Evolutionary conservation across 1,284 basidiomycete species (phyloP).

Genomic region (Phellopilus nigrolimitatus): DNA sequence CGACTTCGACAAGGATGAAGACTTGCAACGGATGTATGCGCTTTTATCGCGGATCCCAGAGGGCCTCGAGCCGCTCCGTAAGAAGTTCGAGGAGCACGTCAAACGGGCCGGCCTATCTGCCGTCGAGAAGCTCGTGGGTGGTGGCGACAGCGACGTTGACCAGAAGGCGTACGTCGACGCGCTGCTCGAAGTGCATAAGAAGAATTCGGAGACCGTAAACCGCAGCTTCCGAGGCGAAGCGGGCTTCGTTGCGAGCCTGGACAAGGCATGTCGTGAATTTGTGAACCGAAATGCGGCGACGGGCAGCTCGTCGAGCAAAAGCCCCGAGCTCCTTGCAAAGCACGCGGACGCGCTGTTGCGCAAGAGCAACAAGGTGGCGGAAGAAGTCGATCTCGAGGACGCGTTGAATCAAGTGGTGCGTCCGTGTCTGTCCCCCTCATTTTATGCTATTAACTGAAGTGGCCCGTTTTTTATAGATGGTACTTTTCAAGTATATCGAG

Average conservation of each 20-base stretch:
- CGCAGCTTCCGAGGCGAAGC: constrained; percentile 92
- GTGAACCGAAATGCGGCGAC: constrained; percentile 94
- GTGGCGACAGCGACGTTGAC: constrained; percentile 45
- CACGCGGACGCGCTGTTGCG: constrained; percentile 88
- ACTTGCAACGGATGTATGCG: constrained; percentile 93
- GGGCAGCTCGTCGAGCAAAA: constrained; percentile 80
- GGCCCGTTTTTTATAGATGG: constrained; percentile 59
- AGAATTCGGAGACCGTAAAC: constrained; percentile 88
- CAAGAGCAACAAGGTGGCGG: constrained; percentile 95
- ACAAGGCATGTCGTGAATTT: constrained; percentile 95
- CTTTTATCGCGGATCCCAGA: constrained; percentile 86
- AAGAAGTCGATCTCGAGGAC: constrained; percentile 87
- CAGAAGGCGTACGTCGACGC: constrained; percentile 95
- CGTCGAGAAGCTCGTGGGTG: constrained; percentile 72
- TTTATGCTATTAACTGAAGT: too few species aligned
- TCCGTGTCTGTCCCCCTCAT: too few species aligned
- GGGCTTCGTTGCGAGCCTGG: constrained; percentile 92
- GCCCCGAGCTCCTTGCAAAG: constrained; percentile 92
- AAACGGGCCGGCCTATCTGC: constrained; percentile 85
- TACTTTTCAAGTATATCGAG: constrained; percentile 98
- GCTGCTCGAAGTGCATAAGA: constrained; percentile 85
- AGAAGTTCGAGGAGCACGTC: constrained; percentile 93
- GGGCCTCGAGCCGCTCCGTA: constrained; percentile 88
- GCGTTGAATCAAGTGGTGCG: constrained; percentile 91
- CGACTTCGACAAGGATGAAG: constrained; percentile 91